Percentiles rank a stretch among this genome's conserved stretches.
phyloP scores from a whole-genome alignment of 2,329 filamentous ascomycete species.

The Botrytis aclada region DNA sequence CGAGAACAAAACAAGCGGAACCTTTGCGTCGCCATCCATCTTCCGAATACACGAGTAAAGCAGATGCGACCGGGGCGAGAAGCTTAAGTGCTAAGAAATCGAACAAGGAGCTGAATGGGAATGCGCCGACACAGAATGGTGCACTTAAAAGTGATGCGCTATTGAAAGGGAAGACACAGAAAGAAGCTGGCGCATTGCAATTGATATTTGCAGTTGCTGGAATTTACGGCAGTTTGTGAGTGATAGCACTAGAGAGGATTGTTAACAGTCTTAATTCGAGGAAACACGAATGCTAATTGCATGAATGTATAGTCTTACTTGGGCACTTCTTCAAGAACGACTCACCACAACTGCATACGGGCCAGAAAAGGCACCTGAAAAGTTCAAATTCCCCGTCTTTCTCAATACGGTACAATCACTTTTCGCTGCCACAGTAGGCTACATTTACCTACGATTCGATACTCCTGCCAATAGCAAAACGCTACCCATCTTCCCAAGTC shows the following conservation, averaged over 20 bases:
- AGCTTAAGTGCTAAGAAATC: slow-evolving; percentile 36
- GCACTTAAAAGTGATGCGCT: slow-evolving; percentile 36
- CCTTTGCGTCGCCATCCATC: slow-evolving; percentile 65
- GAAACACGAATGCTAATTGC: slow-evolving; percentile 4
- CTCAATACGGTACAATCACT: slow-evolving; percentile 93
- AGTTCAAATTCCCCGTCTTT: slow-evolving; percentile 91
- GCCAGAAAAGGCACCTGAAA: slow-evolving; percentile 57
- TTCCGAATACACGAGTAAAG: slow-evolving; percentile 60
- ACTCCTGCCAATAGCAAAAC: slow-evolving; percentile 51
- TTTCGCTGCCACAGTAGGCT: slow-evolving; percentile 80
- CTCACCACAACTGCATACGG: slow-evolving; percentile 91
- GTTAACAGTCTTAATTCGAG: neutral
- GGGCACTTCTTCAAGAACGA: slow-evolving; percentile 95
- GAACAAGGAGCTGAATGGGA: slow-evolving; percentile 29
- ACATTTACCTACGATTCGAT: slow-evolving; percentile 71
- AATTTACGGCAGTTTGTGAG: slow-evolving; percentile 95
- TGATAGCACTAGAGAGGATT: neutral
- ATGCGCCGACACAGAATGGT: slow-evolving; percentile 21
- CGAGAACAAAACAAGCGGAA: slow-evolving; percentile 65
- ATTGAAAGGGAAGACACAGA: slow-evolving; percentile 29
- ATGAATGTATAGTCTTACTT: slow-evolving; percentile 66
- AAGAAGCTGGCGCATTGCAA: slow-evolving; percentile 65
- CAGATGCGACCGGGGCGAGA: slow-evolving; percentile 37
- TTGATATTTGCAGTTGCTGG: slow-evolving; percentile 85
- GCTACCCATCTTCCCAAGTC: slow-evolving; percentile 72